phyloP scores from a whole-genome alignment of 768 basidiomycete species.

The Boletus sp. region DNA sequence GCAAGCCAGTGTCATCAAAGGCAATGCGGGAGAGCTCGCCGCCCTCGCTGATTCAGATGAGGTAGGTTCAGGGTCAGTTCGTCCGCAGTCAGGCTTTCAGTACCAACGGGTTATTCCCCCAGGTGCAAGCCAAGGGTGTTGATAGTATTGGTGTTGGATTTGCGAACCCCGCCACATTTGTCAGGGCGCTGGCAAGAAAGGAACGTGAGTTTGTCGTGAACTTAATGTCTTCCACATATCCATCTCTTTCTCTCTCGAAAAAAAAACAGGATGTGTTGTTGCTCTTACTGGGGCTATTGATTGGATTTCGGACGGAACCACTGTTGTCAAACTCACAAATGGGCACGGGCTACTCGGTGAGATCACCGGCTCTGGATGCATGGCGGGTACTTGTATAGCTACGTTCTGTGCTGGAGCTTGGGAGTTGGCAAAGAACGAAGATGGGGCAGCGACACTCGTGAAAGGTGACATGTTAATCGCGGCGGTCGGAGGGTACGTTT shows the following conservation, averaged over 20 bases:
- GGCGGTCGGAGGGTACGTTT: constrained; percentile 69
- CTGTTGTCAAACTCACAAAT: constrained; percentile 67
- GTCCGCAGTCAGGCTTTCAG: neutral
- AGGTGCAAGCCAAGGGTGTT: constrained; percentile 79
- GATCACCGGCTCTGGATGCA: constrained; percentile 91
- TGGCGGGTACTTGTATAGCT: constrained; percentile 73
- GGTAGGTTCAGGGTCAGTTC: constrained; percentile 36
- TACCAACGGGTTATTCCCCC: neutral
- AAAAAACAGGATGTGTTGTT: constrained; percentile 63
- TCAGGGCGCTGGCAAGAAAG: constrained; percentile 63
- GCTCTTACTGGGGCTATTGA: constrained; percentile 79
- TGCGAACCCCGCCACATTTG: constrained; percentile 66
- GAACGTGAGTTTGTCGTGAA: constrained; percentile 53
- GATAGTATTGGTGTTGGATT: constrained; percentile 82
- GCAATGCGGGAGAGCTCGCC: constrained; percentile 88
- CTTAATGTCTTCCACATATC: neutral
- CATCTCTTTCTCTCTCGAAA: neutral
- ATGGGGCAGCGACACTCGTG: constrained; percentile 46
- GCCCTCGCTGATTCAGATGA: constrained; percentile 73
- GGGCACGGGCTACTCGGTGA: constrained; percentile 69
- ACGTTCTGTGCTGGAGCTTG: constrained; percentile 74
- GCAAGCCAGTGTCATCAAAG: constrained; percentile 92
- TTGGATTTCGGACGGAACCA: constrained; percentile 78
- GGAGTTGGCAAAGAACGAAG: constrained; percentile 30
- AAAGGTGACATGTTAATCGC: constrained; percentile 75